phyloP scores from a whole-genome alignment of 306 rosid species.

The Rubus idaeus region DNA sequence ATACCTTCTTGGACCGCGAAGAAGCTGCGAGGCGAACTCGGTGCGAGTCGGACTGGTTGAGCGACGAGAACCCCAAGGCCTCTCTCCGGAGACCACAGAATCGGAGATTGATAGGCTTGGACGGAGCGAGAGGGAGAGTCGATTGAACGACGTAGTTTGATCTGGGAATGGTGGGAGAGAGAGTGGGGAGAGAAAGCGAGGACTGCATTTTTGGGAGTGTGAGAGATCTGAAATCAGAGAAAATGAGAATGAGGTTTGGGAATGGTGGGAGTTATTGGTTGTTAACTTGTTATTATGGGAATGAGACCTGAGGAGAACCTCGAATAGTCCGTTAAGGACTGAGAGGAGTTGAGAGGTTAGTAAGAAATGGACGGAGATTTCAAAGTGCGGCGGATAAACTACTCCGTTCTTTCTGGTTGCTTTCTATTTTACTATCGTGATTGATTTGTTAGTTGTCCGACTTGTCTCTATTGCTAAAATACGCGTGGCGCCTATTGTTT shows the following conservation, averaged over 20 bases:
- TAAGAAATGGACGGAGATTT: constrained; percentile 57
- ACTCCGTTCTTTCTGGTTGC: constrained; percentile 13
- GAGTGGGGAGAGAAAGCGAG: constrained; percentile 64
- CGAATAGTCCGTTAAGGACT: constrained; percentile 60
- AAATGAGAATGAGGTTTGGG: constrained; percentile 22
- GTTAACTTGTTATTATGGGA: neutral
- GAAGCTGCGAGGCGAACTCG: constrained; percentile 29
- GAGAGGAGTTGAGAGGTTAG: constrained; percentile 1
- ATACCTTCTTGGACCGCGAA: constrained; percentile 25
- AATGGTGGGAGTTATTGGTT: neutral
- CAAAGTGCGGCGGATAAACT: constrained; percentile 68
- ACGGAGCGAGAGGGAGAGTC: constrained; percentile 17
- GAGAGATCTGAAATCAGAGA: constrained; percentile 10
- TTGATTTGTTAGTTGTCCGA: neutral
- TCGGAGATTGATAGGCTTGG: constrained; percentile 57
- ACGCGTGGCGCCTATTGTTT: constrained; percentile 14
- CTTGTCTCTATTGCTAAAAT: neutral
- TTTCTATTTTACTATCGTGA: neutral
- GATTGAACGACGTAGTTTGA: constrained; percentile 32
- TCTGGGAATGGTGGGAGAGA: constrained; percentile 53
- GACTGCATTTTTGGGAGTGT: constrained; percentile 61
- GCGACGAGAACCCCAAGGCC: constrained; percentile 56
- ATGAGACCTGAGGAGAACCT: constrained; percentile 13
- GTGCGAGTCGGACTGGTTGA: constrained; percentile 27
- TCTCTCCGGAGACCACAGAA: constrained; percentile 83